phyloP scores from a whole-genome alignment of 345 rosid species.

The Boechera divaricarpa region DNA sequence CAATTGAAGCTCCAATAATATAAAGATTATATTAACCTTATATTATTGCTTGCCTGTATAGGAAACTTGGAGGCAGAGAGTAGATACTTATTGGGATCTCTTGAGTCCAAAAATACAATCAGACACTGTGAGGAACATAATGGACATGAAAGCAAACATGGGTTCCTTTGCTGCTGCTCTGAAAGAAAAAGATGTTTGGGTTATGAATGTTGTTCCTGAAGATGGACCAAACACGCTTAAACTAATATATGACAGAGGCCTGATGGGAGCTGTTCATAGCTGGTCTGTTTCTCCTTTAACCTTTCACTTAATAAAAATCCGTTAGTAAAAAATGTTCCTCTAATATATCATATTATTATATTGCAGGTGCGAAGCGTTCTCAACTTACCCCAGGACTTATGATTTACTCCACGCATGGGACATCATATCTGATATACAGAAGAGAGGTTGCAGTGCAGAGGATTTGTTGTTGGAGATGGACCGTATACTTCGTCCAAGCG shows the following conservation, averaged over 20 bases:
- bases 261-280: slow-evolving; percentile 76
- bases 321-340: background rate
- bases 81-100: slow-evolving; percentile 84
- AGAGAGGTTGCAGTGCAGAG: slow-evolving; percentile 79
- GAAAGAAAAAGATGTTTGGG: slow-evolving; percentile 84
- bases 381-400: slow-evolving; percentile 88
- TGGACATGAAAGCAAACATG: slow-evolving; percentile 97
- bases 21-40: background rate
- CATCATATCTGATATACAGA: slow-evolving; percentile 68
- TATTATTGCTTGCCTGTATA: slow-evolving; percentile 38
- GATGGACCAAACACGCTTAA: slow-evolving; percentile 90
- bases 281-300: slow-evolving; percentile 52
- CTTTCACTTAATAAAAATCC: background rate
- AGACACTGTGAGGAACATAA: slow-evolving; percentile 78
- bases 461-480: slow-evolving; percentile 93
- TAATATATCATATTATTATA: background rate
- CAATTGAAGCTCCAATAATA: background rate
- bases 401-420: slow-evolving; percentile 88
- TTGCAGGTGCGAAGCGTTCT: slow-evolving; percentile 88
- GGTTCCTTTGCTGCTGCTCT: slow-evolving; percentile 96
- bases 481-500: slow-evolving; percentile 87
- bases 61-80: slow-evolving; percentile 80
- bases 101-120: slow-evolving; percentile 74
- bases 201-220: slow-evolving; percentile 84
- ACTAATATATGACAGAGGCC: slow-evolving; percentile 83